Conservation (phyloP, 2,329 filamentous ascomycete species). For the Clarireedia sp. region DNA sequence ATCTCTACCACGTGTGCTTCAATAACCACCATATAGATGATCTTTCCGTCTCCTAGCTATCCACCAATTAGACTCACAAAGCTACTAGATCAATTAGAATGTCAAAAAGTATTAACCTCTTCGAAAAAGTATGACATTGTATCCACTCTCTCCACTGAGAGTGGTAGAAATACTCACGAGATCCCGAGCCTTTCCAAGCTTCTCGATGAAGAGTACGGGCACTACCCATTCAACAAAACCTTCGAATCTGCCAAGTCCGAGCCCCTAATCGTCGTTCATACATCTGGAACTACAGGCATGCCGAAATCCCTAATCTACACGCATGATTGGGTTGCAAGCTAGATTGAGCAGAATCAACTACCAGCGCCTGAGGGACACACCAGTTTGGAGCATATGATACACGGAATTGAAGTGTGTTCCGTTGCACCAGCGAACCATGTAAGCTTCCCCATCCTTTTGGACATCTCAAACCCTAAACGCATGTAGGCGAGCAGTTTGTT, state of each 20-base stretch:
- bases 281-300: neutral
- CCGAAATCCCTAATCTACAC: neutral
- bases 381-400: neutral
- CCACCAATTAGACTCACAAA: neutral
- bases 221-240: neutral
- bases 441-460: neutral
- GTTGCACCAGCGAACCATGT: neutral
- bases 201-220: neutral
- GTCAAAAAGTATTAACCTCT: neutral
- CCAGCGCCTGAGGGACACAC: neutral
- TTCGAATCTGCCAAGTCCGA: neutral
- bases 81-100: neutral
- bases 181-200: neutral
- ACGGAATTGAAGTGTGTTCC: neutral
- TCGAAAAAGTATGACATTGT: neutral
- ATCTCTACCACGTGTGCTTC: neutral
- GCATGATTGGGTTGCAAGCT: neutral
- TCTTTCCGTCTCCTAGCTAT: neutral
- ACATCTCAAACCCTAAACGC: neutral
- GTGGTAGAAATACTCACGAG: neutral
- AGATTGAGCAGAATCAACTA: neutral
- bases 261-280: neutral
- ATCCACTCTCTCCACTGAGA: neutral
- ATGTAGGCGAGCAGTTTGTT: neutral
- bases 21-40: neutral